Evolutionary conservation across 768 basidiomycete species (phyloP).

Genomic region (Phlebiopsis gigantea): DNA sequence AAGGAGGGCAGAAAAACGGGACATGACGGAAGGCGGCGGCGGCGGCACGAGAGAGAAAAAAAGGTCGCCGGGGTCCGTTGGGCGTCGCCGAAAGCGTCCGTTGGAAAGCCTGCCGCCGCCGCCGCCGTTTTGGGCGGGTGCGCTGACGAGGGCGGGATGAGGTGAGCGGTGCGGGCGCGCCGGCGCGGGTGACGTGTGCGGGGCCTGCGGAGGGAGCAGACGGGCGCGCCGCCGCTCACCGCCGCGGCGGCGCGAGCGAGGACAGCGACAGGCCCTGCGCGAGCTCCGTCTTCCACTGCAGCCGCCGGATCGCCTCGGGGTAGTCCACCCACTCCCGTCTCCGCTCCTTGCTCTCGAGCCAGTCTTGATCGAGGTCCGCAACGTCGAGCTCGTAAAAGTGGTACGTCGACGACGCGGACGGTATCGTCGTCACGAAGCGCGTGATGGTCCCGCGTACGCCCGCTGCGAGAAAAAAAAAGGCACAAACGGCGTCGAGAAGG

Average conservation of each 20-base stretch:
- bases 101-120: not conserved
- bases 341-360: conserved; percentile 78
- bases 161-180: not conserved
- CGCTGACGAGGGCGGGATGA: not conserved
- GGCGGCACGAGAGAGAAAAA: not conserved
- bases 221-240: conserved; percentile 27
- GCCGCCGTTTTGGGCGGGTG: not conserved
- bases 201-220: not conserved
- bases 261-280: conserved; percentile 70
- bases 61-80: not conserved
- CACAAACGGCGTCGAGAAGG: conserved; percentile 27
- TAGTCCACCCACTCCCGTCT: conserved; percentile 87
- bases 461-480: conserved; percentile 46
- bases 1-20: not conserved
- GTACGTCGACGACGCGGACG: conserved; percentile 76
- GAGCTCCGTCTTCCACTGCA: conserved; percentile 85
- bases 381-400: conserved; percentile 92
- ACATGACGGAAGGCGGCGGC: not conserved
- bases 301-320: conserved; percentile 65
- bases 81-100: conserved; percentile 1
- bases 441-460: conserved; percentile 85
- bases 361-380: conserved; percentile 65
- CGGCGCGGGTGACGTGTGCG: not conserved
- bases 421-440: conserved; percentile 79
- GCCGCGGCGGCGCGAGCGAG: conserved; percentile 57